Percentiles rank a stretch among this genome's conserved stretches.
These are phyloP conservation scores for Diaporthe citrichinensis DNA, from an alignment of 2,329 filamentous ascomycete species.

Conservation along the genomic window DNA sequence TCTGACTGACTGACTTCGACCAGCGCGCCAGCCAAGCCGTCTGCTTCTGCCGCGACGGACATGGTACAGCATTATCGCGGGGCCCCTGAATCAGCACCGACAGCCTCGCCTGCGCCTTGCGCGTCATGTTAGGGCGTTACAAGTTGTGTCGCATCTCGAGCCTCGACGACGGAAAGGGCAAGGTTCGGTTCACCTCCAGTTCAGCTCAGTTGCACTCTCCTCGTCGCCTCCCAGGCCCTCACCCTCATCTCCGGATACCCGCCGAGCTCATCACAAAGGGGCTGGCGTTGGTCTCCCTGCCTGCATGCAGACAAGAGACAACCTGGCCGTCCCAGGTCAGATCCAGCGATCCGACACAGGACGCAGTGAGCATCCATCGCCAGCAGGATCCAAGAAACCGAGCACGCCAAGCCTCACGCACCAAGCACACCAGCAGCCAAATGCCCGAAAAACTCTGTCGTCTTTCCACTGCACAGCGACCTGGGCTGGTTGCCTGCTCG, in stretches of 20 bases:
- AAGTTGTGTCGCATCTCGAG: conserved; percentile 12
- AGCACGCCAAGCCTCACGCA: neutral
- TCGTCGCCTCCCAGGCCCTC: conserved; percentile 24
- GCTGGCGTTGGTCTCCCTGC: conserved; percentile 63
- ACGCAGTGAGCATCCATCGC: conserved; percentile 30
- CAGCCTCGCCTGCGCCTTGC: neutral
- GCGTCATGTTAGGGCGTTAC: conserved; percentile 18
- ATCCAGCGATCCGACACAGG: conserved; percentile 1
- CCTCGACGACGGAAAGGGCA: conserved; percentile 33
- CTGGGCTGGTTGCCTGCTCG: neutral
- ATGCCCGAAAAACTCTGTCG: conserved; percentile 1
- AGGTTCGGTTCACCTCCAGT: conserved; percentile 21
- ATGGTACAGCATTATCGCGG: conserved; percentile 20
- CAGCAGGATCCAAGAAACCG: neutral
- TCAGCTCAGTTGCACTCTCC: conserved; percentile 12
- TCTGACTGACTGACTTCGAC: conserved; percentile 13
- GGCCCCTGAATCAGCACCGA: conserved; percentile 24
- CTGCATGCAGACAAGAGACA: conserved; percentile 46
- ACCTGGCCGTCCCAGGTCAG: conserved; percentile 14
- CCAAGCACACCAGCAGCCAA: neutral
- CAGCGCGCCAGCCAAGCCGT: conserved; percentile 11
- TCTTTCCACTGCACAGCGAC: neutral
- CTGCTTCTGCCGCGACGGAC: neutral
- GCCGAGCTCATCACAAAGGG: conserved; percentile 30
- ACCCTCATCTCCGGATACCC: conserved; percentile 35